A percentile compares a stretch with the other conserved stretches of the same genome.
These are phyloP conservation scores for Pezicula rhizophila DNA, from an alignment of 2,329 filamentous ascomycete genomes.

Conservation along the genomic window DNA sequence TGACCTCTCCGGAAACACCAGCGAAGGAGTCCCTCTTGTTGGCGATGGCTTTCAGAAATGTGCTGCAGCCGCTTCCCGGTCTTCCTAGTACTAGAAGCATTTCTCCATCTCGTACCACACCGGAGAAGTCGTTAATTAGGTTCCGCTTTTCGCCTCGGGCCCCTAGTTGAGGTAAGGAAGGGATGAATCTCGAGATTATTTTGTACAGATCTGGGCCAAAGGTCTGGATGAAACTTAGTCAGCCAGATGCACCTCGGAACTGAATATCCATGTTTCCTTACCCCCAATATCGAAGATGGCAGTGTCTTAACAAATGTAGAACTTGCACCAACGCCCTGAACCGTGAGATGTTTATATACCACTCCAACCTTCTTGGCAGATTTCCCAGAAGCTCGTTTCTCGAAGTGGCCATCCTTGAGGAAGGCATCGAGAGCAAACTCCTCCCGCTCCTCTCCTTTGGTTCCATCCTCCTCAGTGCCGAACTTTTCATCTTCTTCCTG, in stretches of 20 bases:
- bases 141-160: constrained; percentile 22
- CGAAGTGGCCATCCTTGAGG: constrained; percentile 68
- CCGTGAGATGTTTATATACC: constrained; percentile 68
- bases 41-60: constrained; percentile 69
- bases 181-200: constrained; percentile 37
- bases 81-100: constrained; percentile 70
- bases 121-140: constrained; percentile 61
- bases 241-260: neutral
- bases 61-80: constrained; percentile 69
- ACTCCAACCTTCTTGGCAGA: constrained; percentile 75
- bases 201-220: constrained; percentile 76
- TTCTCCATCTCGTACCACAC: constrained; percentile 60
- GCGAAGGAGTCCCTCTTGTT: constrained; percentile 64
- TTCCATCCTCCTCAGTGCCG: constrained; percentile 14
- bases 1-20: constrained; percentile 61
- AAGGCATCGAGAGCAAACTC: constrained; percentile 66
- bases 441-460: constrained; percentile 43
- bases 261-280: constrained; percentile 8
- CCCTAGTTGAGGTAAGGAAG: constrained; percentile 18
- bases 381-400: constrained; percentile 61
- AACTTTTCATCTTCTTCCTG: constrained; percentile 18
- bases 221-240: constrained; percentile 34
- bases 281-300: constrained; percentile 64
- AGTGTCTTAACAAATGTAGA: constrained; percentile 66
- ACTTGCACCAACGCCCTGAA: constrained; percentile 63